A percentile compares a stretch with the other conserved stretches of the same genome.
Conservation (phyloP, 1,139 yeast species). For the Diutina ranongensis region DNA sequence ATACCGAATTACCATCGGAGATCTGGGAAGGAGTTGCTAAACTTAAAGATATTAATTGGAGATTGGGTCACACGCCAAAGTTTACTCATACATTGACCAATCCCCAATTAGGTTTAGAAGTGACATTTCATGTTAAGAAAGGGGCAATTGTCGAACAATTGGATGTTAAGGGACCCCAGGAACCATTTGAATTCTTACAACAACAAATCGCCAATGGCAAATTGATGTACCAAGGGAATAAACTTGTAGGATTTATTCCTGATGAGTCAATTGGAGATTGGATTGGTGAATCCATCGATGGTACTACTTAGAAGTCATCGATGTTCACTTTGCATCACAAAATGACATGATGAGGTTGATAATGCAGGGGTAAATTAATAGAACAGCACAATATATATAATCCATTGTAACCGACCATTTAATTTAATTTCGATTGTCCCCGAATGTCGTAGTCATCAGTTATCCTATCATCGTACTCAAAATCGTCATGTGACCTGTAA, state of each 20-base stretch:
- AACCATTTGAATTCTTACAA: slow-evolving; percentile 19
- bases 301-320: slow-evolving; percentile 18
- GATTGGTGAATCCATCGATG: slow-evolving; percentile 38
- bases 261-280: slow-evolving; percentile 35
- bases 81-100: slow-evolving; percentile 37
- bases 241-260: slow-evolving; percentile 33
- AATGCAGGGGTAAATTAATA: no score
- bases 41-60: slow-evolving; percentile 58
- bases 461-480: no score
- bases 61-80: slow-evolving; percentile 58
- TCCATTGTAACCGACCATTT: no score
- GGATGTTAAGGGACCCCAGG: slow-evolving; percentile 9
- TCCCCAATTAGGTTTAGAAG: slow-evolving; percentile 14
- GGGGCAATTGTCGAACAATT: not conserved
- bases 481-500: no score
- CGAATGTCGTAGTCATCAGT: no score
- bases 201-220: slow-evolving; percentile 16
- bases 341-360: no score
- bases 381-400: no score
- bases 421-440: no score
- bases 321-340: not conserved
- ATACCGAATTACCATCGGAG: slow-evolving; percentile 32
- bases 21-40: slow-evolving; percentile 31
- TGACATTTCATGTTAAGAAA: slow-evolving; percentile 27
- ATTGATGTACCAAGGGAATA: slow-evolving; percentile 26